A percentile compares a stretch with the other conserved stretches of the same genome.
phyloP scores from a whole-genome alignment of 2,329 filamentous ascomycete species.

The Fonsecaea multimorphosa region DNA sequence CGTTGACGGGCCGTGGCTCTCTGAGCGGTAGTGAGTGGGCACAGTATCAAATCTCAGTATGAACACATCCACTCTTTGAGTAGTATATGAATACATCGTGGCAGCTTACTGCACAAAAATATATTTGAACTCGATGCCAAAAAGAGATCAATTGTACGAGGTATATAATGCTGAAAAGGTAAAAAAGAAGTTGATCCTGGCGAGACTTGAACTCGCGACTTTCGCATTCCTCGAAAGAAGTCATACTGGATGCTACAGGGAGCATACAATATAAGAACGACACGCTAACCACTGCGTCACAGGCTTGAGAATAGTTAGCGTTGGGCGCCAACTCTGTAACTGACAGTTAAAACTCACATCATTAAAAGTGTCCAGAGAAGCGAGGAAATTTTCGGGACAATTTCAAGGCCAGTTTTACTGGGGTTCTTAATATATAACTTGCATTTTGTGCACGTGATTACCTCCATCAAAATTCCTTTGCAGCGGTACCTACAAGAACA shows the following conservation, averaged over 20 bases:
- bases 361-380: conserved; percentile 19
- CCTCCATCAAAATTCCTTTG: not conserved
- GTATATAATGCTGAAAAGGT: too few relatives aligned
- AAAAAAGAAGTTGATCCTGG: conserved; percentile 40
- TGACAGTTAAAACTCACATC: conserved; percentile 16
- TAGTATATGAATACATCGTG: not conserved
- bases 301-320: conserved; percentile 29
- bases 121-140: not conserved
- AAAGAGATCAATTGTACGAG: not conserved
- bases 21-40: not conserved
- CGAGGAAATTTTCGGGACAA: conserved; percentile 28
- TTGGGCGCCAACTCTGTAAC: not conserved
- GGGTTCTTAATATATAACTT: conserved; percentile 12
- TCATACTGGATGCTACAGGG: conserved; percentile 39
- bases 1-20: not conserved
- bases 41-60: not conserved
- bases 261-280: conserved; percentile 48
- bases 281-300: conserved; percentile 49
- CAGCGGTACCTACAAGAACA: not conserved
- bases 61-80: not conserved
- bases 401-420: conserved; percentile 29
- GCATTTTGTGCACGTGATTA: conserved; percentile 17
- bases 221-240: conserved; percentile 46
- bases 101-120: not conserved
- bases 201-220: conserved; percentile 49